Evolutionary conservation across 2,329 filamentous ascomycete genomes (phyloP), one percentile per base, ranked within the genome.

Genomic region (Botrytis squamosa): DNA sequence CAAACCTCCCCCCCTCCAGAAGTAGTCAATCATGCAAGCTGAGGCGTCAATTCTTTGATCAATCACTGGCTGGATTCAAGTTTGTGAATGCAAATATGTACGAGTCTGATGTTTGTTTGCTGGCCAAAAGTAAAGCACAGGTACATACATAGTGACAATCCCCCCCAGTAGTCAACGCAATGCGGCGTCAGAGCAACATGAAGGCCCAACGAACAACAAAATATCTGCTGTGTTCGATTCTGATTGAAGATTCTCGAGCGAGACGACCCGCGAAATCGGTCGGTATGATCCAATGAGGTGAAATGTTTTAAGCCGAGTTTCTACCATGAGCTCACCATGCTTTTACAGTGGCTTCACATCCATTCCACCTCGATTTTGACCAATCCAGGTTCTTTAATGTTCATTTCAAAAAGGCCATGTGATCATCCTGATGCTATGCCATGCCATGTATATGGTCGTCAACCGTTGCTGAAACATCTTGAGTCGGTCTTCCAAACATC

Each of bases 381-480:
- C 57, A 63, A 71, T 73, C 59, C 70, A 20, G 33, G 25, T 20
- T 46, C 55, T 67, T 22, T 16, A 60, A 68, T 33, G 46, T 3
- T 22, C 10, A 14, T 40, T 20, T 42, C 14, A n/a, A 10, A 57
- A 33, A 57, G 29, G 33, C 36, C 65, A 68, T 68, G 65, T 68
- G 60, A 57, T 57, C n/a, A 57, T 29, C 52, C 14, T 57, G 52
- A 67, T 67, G 62, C 40, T 62, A 49, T 69, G 18, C 29, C 49
- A 68, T 68, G 70, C 49, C 33, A 62, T 60, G 71, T 62, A 68
- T 68, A 66, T 55, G 65, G 65, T 49, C 57, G 29, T 25, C 59
- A 63, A 57, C 64, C 49, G 65, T 44, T 71, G 52, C 64, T 75
- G 75, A 75, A 75, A 75, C 75, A 71, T 73, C 36, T 67, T 75